These are phyloP conservation scores for Neoscytalidium dimidiatum DNA, from an alignment of 2,329 filamentous ascomycete genomes.

Conservation along the genomic window DNA sequence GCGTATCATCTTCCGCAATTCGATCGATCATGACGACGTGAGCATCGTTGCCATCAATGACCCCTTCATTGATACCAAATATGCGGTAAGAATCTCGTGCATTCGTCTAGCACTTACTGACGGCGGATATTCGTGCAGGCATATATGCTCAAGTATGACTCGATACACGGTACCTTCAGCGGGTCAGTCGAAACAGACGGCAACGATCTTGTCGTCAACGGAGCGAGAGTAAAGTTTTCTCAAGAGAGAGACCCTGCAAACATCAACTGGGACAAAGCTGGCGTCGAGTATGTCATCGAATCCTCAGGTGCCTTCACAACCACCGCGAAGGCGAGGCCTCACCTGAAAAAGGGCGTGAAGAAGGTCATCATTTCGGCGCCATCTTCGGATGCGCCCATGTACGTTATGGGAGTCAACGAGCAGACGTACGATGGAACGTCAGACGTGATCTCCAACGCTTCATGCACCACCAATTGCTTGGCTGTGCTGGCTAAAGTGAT, in stretches of 20 bases:
- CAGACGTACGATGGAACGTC: slow-evolving; percentile 87
- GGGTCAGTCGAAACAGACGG: slow-evolving; percentile 76
- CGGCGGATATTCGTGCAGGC: too few relatives aligned
- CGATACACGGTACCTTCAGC: slow-evolving; percentile 95
- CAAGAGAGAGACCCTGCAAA: slow-evolving; percentile 82
- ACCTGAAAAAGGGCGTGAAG: slow-evolving; percentile 97
- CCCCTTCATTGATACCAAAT: slow-evolving; percentile 97
- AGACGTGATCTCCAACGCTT: slow-evolving; percentile 97
- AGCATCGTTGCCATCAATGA: slow-evolving; percentile 97
- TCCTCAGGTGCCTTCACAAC: slow-evolving; percentile 99
- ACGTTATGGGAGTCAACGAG: slow-evolving; percentile 99
- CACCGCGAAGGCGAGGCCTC: slow-evolving; percentile 89
- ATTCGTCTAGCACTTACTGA: too few relatives aligned
- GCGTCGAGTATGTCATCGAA: slow-evolving; percentile 93
- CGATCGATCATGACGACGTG: slow-evolving; percentile 86
- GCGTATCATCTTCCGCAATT: slow-evolving; percentile 98
- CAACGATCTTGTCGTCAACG: slow-evolving; percentile 80
- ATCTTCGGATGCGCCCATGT: slow-evolving; percentile 97
- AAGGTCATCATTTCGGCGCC: slow-evolving; percentile 86
- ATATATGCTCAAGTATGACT: slow-evolving; percentile 99
- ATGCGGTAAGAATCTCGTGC: slow-evolving; percentile 75
- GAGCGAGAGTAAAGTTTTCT: slow-evolving; percentile 95
- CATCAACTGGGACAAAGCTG: slow-evolving; percentile 88
- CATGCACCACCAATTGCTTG: slow-evolving; percentile 99
- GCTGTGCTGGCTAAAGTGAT: slow-evolving; percentile 99